Conservation (phyloP, 106 monocot species). For the Xerophyta viscosa region DNA sequence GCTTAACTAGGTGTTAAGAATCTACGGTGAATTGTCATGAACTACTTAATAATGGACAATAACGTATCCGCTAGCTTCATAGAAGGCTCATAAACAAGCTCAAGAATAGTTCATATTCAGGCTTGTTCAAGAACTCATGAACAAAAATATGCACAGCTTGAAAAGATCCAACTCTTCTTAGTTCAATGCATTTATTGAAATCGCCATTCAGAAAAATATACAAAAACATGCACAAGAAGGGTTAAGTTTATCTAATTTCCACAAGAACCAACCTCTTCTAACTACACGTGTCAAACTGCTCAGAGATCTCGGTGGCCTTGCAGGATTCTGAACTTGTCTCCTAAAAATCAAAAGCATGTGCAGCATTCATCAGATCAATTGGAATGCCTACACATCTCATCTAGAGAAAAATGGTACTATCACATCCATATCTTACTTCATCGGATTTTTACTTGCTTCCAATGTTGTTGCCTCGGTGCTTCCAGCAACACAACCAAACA, state of each 20-base stretch:
- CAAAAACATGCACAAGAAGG: too few relatives aligned
- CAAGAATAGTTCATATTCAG: background rate
- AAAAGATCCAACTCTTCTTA: too few relatives aligned
- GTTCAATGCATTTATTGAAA: too few relatives aligned
- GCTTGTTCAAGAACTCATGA: background rate
- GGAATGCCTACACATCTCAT: background rate
- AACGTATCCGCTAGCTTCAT: too few relatives aligned
- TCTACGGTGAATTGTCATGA: too few relatives aligned
- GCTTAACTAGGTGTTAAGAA: too few relatives aligned
- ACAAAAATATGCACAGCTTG: background rate
- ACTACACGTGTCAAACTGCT: conserved; percentile 55
- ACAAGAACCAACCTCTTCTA: conserved; percentile 58
- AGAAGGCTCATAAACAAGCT: too few relatives aligned
- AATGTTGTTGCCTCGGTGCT: conserved; percentile 76
- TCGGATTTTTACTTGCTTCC: conserved; percentile 90
- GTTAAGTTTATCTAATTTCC: too few relatives aligned
- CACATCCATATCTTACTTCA: too few relatives aligned
- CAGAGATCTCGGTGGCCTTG: conserved; percentile 61
- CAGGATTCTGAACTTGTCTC: conserved; percentile 57
- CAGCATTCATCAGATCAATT: background rate
- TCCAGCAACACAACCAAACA: conserved; percentile 83
- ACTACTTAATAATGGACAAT: too few relatives aligned
- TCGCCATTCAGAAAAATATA: too few relatives aligned
- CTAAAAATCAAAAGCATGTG: conserved; percentile 19
- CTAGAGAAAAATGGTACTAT: too few relatives aligned